Base-by-base conservation (phyloP, 2,329 filamentous ascomycete genomes). In the Reticulascus tulasneorum region DNA sequence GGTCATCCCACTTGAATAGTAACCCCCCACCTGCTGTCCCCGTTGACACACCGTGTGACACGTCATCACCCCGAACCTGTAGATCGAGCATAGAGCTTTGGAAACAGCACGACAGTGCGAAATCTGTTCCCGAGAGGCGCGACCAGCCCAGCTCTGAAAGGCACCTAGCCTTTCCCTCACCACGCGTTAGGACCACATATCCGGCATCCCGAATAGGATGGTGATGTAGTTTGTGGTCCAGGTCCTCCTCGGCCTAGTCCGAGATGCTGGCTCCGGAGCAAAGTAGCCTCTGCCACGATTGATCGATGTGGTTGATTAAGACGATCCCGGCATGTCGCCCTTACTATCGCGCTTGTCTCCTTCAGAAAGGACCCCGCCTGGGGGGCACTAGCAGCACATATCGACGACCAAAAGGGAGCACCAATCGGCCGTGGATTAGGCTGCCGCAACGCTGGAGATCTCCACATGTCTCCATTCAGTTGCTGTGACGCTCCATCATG, bases 331-430 rank as follows among this genome's bases (percentile, higher is more conserved):
- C 56, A 63, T 56, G 40, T 51, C 49, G 61, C 62, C 47, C 67
- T 71, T 71, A 71, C 67, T 74, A 74, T 73, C 70, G 65, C 70
- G 69, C 67, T 72, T 75, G 53, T 73, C 70, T 67, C 68, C 67
- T 73, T 73, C 68, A 72, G 68, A 72, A 69, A 69, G 61, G 60
- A 62, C 53, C 62, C 63, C 59, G 58, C 55, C 48, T 52, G 51
- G 49, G 29, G 48, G 50, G 50, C 48, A 52, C 50, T 38, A 32
- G 45, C 35, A 37, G 18, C 19, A 27, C 27, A 22, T 21, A 33
- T 25, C 23, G 10, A 11, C 19, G 31, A 11, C n/a, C n/a, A n/a
- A n/a, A n/a, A n/a, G n/a, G n/a, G n/a, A n/a, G n/a, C n/a, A n/a
- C n/a, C n/a, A n/a, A n/a, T n/a, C n/a, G n/a, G n/a, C n/a, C n/a